Percentiles rank a stretch among this genome's conserved stretches.
These are phyloP conservation scores for Prinsepia uniflora DNA, from an alignment of 306 rosid genomes.

Conservation along the genomic window DNA sequence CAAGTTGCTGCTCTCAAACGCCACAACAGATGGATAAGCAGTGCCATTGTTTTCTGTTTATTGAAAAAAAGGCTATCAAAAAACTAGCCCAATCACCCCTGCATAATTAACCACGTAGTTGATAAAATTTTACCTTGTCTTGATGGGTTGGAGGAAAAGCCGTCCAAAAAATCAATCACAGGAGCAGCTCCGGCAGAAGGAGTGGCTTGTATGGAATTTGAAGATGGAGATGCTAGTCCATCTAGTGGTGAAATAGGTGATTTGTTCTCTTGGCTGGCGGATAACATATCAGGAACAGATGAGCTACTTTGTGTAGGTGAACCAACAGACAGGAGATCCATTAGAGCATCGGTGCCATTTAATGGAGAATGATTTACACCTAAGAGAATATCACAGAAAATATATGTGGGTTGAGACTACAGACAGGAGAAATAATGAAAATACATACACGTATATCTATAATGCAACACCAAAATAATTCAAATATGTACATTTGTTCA, in stretches of 20 bases:
- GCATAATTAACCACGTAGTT: constrained; percentile 8
- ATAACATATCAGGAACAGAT: constrained; percentile 49
- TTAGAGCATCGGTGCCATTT: constrained; percentile 66
- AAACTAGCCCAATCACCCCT: constrained; percentile 10
- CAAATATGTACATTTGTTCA: neutral
- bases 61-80: constrained; percentile 23
- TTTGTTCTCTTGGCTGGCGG: constrained; percentile 47
- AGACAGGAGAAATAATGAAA: constrained; percentile 12
- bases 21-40: constrained; percentile 74
- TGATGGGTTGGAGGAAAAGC: constrained; percentile 51
- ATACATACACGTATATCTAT: neutral
- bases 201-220: constrained; percentile 45
- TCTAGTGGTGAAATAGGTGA: constrained; percentile 53
- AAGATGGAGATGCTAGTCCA: constrained; percentile 56
- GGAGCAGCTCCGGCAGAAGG: constrained; percentile 56
- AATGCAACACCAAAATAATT: constrained; percentile 6
- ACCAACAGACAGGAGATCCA: constrained; percentile 79
- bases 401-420: constrained; percentile 10
- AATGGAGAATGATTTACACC: constrained; percentile 51
- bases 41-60: constrained; percentile 67
- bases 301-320: constrained; percentile 48
- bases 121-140: constrained; percentile 39
- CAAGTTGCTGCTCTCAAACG: constrained; percentile 81
- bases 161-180: constrained; percentile 72
- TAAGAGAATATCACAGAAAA: constrained; percentile 32